These are phyloP conservation scores for Phyllosticta citrichinensis DNA, from an alignment of 2,329 filamentous ascomycete species.

Conservation along the genomic window DNA sequence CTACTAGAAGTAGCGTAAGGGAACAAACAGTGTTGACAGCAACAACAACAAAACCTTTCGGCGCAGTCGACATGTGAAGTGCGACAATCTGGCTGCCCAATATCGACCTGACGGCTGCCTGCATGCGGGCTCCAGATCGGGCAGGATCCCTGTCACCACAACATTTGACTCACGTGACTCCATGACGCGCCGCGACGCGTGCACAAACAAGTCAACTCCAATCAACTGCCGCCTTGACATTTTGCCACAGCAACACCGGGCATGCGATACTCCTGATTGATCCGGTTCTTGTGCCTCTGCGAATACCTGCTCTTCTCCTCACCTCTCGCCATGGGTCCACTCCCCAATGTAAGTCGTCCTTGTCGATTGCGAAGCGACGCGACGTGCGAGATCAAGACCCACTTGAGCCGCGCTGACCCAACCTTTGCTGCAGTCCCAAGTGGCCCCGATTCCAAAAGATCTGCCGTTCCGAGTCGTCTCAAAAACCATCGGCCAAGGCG, in stretches of 20 bases:
- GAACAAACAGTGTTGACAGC: not conserved
- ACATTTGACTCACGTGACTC: not conserved
- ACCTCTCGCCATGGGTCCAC: slow-evolving; percentile 17
- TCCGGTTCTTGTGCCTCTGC: not conserved
- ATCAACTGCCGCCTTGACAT: not conserved
- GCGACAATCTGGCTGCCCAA: not conserved
- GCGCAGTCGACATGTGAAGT: not conserved
- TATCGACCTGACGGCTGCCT: not conserved
- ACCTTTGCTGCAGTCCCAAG: slow-evolving; percentile 56
- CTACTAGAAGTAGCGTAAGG: not conserved
- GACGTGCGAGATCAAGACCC: not conserved
- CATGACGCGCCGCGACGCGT: not conserved
- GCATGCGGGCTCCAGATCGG: not conserved
- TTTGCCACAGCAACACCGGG: not conserved
- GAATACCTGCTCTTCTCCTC: not conserved
- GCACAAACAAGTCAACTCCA: not conserved
- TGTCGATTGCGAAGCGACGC: not conserved
- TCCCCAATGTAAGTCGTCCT: slow-evolving; percentile 19
- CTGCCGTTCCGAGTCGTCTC: slow-evolving; percentile 92
- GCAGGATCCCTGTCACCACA: not conserved
- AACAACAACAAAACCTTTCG: not conserved
- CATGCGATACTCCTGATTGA: not conserved
- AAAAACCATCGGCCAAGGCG: slow-evolving; percentile 90
- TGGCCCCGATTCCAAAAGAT: slow-evolving; percentile 73
- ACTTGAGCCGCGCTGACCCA: not conserved